Evolutionary conservation across 2,329 filamentous ascomycete species (phyloP), one percentile per base, ranked within the genome.

Genomic region (Colletotrichum sp.): DNA sequence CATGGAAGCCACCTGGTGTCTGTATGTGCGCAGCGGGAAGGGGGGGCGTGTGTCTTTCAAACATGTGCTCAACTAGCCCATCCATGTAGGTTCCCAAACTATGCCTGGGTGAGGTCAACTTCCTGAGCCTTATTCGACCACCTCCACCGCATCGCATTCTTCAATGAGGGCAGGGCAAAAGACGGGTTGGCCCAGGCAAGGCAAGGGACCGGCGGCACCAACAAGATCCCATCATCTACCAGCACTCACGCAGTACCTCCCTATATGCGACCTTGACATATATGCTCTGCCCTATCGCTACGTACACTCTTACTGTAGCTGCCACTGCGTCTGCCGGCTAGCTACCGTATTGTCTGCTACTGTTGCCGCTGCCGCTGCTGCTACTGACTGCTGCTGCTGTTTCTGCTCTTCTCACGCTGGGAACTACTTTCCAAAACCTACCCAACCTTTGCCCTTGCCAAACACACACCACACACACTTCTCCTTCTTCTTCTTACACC

Each of bases 91-190:
- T 77, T 77, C 63, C 72, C 72, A 77, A 75, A 75, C 75, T 63
- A 77, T 72, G 68, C 68, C 67, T 68, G 52, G 63, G 36, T 57
- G 64, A 75, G 74, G 75, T 75, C 64, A 44, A 60, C 73, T 75
- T 67, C 30, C 63, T 76, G 75, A 72, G 75, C 75, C 72, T 72
- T 72, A 72, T 72, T 77, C 72, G 72, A 66, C 75, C 68, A 70
- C 68, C 71, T 71, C 71, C 66, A 75, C 74, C 74, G 71, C 74
- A 75, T 71, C 74, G 71, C 74, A 76, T 76, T 76, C 74, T 76
- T 76, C 74, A 76, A 76, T 75, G 71, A 76, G 74, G 71, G 65
- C 71, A 76, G 69, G 73, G 69, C 57, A 72, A 59, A 66, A 64
- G 69, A 48, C 63, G 69, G 73, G 59, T 66, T 76, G 71, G 66